A percentile compares a stretch with the other conserved stretches of the same genome.
Evolutionary conservation across 1,284 basidiomycete genomes (phyloP).

Genomic region (Ustilago loliicola): DNA sequence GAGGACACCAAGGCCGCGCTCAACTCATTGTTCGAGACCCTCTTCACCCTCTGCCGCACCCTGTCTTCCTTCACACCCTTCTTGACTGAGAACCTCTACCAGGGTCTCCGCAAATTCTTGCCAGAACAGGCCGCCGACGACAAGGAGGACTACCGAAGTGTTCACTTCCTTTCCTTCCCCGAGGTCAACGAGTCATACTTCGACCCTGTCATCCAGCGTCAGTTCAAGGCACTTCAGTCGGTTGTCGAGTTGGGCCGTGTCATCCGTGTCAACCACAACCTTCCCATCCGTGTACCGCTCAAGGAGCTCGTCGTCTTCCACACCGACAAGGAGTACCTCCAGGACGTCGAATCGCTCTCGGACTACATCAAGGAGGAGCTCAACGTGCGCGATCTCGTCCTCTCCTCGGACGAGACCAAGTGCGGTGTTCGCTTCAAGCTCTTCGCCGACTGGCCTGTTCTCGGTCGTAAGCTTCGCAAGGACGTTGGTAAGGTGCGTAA

Average conservation of each 20-base stretch:
- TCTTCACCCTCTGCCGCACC: constrained; percentile 93
- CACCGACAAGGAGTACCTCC: constrained; percentile 84
- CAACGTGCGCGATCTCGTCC: constrained; percentile 89
- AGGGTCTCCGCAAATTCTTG: constrained; percentile 86
- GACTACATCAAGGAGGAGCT: constrained; percentile 94
- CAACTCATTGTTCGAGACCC: constrained; percentile 94
- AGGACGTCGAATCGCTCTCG: constrained; percentile 86
- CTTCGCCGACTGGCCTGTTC: constrained; percentile 92
- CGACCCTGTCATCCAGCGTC: constrained; percentile 93
- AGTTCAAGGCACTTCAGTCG: constrained; percentile 92
- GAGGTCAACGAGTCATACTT: constrained; percentile 94
- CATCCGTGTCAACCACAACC: constrained; percentile 86
- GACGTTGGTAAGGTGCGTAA: constrained; percentile 92
- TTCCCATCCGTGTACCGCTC: constrained; percentile 81
- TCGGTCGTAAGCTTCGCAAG: constrained; percentile 94
- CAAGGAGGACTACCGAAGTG: constrained; percentile 83
- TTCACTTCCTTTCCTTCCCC: constrained; percentile 97
- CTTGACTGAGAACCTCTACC: constrained; percentile 96
- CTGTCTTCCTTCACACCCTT: constrained; percentile 99
- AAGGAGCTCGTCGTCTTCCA: constrained; percentile 96
- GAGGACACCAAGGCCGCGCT: constrained; percentile 90
- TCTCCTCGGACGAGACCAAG: constrained; percentile 86
- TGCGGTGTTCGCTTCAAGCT: constrained; percentile 93
- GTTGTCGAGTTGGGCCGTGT: constrained; percentile 93
- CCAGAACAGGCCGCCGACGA: constrained; percentile 72